Percentiles rank a stretch among this genome's conserved stretches.
Conservation (phyloP, 2,329 filamentous ascomycete species). For the Huntiella decipiens region DNA sequence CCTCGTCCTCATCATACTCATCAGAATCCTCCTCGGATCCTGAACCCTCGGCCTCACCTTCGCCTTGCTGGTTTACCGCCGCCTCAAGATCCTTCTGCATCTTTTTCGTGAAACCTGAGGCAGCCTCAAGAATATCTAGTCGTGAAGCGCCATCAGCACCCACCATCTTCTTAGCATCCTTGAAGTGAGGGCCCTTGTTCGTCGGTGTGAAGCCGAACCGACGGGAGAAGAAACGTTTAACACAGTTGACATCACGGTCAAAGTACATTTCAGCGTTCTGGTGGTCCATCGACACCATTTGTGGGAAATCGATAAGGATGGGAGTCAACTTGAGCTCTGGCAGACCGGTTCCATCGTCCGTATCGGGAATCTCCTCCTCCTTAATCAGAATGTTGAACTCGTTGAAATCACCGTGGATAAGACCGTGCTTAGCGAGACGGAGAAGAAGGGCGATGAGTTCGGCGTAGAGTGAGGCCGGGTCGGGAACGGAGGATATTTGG, state of each 20-base stretch:
- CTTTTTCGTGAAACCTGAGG: conserved; percentile 89
- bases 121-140: conserved; percentile 74
- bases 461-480: conserved; percentile 74
- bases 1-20: conserved; percentile 17
- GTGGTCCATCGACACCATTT: conserved; percentile 94
- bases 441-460: conserved; percentile 79
- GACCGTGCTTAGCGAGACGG: conserved; percentile 60
- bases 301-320: conserved; percentile 89
- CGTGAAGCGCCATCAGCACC: conserved; percentile 45
- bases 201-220: conserved; percentile 76
- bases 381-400: conserved; percentile 91
- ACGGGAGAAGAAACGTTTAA: conserved; percentile 83
- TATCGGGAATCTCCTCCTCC: conserved; percentile 21
- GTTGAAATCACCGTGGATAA: conserved; percentile 98
- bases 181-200: conserved; percentile 67
- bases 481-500: conserved; percentile 66
- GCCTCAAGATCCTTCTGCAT: conserved; percentile 87
- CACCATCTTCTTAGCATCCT: conserved; percentile 59
- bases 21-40: conserved; percentile 16
- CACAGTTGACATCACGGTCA: conserved; percentile 83
- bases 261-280: conserved; percentile 93
- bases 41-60: conserved; percentile 16
- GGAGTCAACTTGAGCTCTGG: conserved; percentile 38
- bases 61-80: conserved; percentile 60
- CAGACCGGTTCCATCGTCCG: conserved; percentile 17